phyloP scores from a whole-genome alignment of 495 filamentous ascomycete genomes.

The Collariella sp. region DNA sequence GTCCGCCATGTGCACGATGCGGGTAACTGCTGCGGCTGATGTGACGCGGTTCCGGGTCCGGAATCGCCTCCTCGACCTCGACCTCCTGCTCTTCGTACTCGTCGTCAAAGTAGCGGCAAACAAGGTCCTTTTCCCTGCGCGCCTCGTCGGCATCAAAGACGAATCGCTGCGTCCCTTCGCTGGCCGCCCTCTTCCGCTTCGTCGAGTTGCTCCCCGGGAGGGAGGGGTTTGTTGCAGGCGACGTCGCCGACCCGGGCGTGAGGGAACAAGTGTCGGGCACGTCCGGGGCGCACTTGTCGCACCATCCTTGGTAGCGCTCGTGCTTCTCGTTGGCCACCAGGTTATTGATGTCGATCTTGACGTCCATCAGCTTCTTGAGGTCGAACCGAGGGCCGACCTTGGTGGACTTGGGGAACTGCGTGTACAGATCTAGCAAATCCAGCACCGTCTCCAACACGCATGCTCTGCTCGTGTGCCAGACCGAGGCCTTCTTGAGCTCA shows the following conservation, averaged over 20 bases:
- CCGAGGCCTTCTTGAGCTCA: conserved; percentile 21
- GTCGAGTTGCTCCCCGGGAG: conserved; percentile 27
- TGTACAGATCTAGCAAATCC: conserved; percentile 80
- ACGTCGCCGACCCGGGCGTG: conserved; percentile 29
- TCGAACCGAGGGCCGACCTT: conserved; percentile 61
- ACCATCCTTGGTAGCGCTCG: conserved; percentile 35
- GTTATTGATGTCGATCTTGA: conserved; percentile 80
- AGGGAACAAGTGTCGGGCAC: conserved; percentile 25
- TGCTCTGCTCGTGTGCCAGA: conserved; percentile 53
- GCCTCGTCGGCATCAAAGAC: conserved; percentile 79
- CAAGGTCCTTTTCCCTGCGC: conserved; percentile 55
- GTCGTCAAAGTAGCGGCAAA: conserved; percentile 59
- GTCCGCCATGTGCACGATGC: conserved; percentile 7
- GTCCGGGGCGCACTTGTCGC: conserved; percentile 35
- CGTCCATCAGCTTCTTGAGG: conserved; percentile 66
- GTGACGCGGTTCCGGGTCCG: conserved; percentile 22
- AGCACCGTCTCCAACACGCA: conserved; percentile 79
- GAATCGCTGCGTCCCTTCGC: conserved; percentile 77
- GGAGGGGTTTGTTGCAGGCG: conserved; percentile 31
- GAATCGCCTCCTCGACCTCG: conserved; percentile 50
- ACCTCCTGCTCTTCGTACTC: conserved; percentile 72
- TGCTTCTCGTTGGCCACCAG: conserved; percentile 41
- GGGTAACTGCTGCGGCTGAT: conserved; percentile 14
- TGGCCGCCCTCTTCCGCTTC: conserved; percentile 44
- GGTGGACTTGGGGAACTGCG: conserved; percentile 63